Evolutionary conservation across 805 yeast species (phyloP).

Genomic region (Yueomyces sinensis): DNA sequence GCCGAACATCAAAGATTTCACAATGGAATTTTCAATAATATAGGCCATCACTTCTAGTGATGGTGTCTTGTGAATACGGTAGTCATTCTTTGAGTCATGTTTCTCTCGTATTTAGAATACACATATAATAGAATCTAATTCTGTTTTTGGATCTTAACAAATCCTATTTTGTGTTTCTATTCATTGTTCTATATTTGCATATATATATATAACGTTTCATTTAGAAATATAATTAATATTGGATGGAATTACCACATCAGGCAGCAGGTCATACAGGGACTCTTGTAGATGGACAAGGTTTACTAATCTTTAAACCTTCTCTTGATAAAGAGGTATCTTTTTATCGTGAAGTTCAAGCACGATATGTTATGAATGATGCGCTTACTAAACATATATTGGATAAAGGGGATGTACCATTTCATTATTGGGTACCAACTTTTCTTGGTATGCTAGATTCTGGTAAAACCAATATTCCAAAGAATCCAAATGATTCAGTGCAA

Average conservation of each 20-base stretch:
- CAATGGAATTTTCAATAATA: too few species aligned
- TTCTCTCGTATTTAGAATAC: too few species aligned
- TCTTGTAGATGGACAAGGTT: constrained; percentile 46
- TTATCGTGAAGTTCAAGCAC: constrained; percentile 29
- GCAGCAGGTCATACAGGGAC: constrained; percentile 94
- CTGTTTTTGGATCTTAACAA: too few species aligned
- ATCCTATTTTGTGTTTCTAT: too few species aligned
- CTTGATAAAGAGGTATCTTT: constrained; percentile 58
- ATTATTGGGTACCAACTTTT: constrained; percentile 19
- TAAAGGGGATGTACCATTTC: constrained; percentile 14
- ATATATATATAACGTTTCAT: too few species aligned
- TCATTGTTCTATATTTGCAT: too few species aligned
- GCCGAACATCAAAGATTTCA: too few species aligned
- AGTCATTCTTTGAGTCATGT: too few species aligned
- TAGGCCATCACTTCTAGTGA: too few species aligned
- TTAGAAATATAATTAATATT: too few species aligned
- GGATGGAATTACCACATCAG: constrained; percentile 32
- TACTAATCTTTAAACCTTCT: constrained; percentile 62
- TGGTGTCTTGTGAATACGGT: too few species aligned
- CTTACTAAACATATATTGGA: constrained; percentile 3
- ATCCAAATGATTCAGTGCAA: background rate
- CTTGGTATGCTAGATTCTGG: constrained; percentile 19
- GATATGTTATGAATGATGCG: background rate
- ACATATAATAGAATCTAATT: too few species aligned
- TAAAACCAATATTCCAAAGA: background rate